phyloP scores from a whole-genome alignment of 768 basidiomycete species.

The Mycena galericulata region DNA sequence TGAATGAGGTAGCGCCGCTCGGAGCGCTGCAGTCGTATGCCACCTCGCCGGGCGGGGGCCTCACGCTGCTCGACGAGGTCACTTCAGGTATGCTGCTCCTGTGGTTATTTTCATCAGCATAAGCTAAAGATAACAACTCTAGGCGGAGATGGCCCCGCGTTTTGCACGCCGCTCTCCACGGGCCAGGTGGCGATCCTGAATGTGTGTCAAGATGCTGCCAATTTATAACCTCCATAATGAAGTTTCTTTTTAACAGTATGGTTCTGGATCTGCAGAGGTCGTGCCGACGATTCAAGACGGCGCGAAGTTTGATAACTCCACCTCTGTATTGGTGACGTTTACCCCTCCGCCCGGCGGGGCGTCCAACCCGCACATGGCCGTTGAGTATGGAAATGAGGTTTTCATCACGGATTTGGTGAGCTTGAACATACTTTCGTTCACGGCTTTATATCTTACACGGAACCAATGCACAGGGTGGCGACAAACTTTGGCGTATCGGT shows the following conservation, averaged over 20 bases:
- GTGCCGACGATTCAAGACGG: constrained; percentile 45
- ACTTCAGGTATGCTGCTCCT: no score
- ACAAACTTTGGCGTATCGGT: constrained; percentile 60
- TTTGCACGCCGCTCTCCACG: constrained; percentile 48
- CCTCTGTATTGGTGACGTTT: constrained; percentile 50
- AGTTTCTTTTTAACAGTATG: constrained; percentile 46
- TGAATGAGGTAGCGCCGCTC: constrained; percentile 47
- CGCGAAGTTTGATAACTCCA: constrained; percentile 37
- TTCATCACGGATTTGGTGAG: constrained; percentile 60
- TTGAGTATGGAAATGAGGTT: constrained; percentile 52
- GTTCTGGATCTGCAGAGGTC: constrained; percentile 52
- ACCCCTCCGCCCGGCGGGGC: constrained; percentile 44
- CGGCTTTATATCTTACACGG: background rate
- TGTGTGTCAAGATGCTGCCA: constrained; percentile 36
- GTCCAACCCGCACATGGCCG: constrained; percentile 59
- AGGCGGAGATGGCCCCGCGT: constrained; percentile 51
- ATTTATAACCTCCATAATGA: background rate
- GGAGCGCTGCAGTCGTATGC: constrained; percentile 53
- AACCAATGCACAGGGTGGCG: constrained; percentile 50
- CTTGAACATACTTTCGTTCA: background rate
- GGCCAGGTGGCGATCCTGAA: constrained; percentile 57
- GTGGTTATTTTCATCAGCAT: no score
- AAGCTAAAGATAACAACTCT: no score
- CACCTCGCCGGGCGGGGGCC: constrained; percentile 44
- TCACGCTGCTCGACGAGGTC: constrained; percentile 47